Base-by-base conservation (phyloP, 2,329 filamentous ascomycete species). In the Aspergillus terreus region DNA sequence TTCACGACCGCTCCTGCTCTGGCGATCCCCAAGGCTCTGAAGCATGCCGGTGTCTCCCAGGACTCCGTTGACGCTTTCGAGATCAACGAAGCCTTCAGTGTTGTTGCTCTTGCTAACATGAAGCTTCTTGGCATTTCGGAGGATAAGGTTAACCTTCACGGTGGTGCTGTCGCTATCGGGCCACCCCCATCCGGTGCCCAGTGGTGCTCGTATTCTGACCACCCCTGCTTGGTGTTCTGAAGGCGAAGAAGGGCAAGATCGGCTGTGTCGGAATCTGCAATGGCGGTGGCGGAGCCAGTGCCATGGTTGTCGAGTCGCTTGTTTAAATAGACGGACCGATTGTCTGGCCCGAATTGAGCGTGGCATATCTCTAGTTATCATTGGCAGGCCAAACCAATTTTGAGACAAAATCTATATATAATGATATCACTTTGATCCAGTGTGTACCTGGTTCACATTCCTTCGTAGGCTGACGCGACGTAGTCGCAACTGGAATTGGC, bases 51-150 rank as follows among this genome's bases (percentile, higher is more conserved):
- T 57, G 77, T 99, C 56, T 82, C 84, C 51, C 81, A 85, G 62
- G 83, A 86, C 58, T 81, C 89, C 53, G 81, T 99, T 52, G 92
- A 97, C 67, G 94, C 85, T 63, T 99, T 94, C 73, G 94, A 99
- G 81, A 96, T 99, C 81, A 99, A 99, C 80, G 94, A 99, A 80
- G 94, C 94, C 40, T 99, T 99, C 80, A 94, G 89, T 57, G 94
- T 96, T 46, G 94, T 99, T 58, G 90, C 94, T 36, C 82, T 99
- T 47, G 92, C 94, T 61, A 99, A 99, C 80, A 85, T 96, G 77
- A 96, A 99, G 83, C 74, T 97, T 50, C 84, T 99, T 38, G 81
- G 80, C 56, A 77, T 99, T 51, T 79, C 80, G 58, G 82, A 88
- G 59, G 88, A 92, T 54, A 95, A 91, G 76, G 92, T 99, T 70